A percentile compares a stretch with the other conserved stretches of the same genome.
phyloP scores from a whole-genome alignment of 768 basidiomycete genomes.

The Lentinula edodes region DNA sequence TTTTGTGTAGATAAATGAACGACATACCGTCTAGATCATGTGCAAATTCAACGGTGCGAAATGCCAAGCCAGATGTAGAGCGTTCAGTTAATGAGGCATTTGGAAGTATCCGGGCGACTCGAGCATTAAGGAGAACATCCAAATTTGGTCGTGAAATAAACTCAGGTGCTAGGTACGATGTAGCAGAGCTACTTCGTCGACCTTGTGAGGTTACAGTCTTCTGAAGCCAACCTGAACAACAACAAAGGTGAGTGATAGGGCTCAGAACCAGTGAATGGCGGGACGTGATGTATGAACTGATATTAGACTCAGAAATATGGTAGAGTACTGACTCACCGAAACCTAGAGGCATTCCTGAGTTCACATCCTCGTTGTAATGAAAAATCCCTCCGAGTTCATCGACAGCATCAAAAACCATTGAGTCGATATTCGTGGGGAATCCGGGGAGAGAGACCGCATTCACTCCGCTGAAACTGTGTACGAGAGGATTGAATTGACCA shows the following conservation, averaged over 20 bases:
- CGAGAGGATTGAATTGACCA: slow-evolving; percentile 28
- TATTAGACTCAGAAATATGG: neutral
- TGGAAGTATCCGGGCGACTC: neutral
- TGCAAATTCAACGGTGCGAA: slow-evolving; percentile 6
- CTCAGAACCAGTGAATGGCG: no score
- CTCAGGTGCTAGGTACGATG: slow-evolving; percentile 17
- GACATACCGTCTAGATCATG: neutral
- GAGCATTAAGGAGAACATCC: neutral
- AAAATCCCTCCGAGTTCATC: slow-evolving; percentile 22
- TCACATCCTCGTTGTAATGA: slow-evolving; percentile 29
- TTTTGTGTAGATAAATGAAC: neutral
- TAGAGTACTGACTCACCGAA: slow-evolving; percentile 17
- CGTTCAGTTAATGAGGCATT: neutral
- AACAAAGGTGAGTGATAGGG: neutral
- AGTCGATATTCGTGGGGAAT: slow-evolving; percentile 24
- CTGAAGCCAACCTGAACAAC: slow-evolving; percentile 18
- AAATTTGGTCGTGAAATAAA: neutral
- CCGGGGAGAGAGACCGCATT: slow-evolving; percentile 27
- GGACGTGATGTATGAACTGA: neutral
- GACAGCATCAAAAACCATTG: slow-evolving; percentile 24
- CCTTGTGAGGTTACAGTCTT: slow-evolving; percentile 12
- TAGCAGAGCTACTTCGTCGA: slow-evolving; percentile 20
- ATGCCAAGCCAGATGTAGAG: neutral
- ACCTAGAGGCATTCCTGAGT: slow-evolving; percentile 28
- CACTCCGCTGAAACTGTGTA: slow-evolving; percentile 30